phyloP scores from a whole-genome alignment of 208 protist genomes.

The Leishmania lainsoni region DNA sequence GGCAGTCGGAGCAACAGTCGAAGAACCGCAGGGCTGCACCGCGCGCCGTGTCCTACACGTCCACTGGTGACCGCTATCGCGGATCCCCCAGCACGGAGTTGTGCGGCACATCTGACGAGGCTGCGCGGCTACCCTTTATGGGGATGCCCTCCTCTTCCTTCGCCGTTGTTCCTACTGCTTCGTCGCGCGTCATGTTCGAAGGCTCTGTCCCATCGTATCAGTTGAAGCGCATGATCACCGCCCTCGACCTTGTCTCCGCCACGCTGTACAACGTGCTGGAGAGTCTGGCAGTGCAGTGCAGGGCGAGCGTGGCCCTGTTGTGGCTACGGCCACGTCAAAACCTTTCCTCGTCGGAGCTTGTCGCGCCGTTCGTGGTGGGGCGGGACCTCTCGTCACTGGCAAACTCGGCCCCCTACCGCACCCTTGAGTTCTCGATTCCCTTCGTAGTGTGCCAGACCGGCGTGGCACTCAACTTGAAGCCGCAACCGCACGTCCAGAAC shows the following conservation, averaged over 20 bases:
- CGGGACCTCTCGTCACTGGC: slow-evolving; percentile 61
- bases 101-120: slow-evolving; percentile 14
- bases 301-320: slow-evolving; percentile 71
- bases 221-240: slow-evolving; percentile 63
- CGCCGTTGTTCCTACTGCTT: background rate
- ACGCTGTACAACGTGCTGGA: slow-evolving; percentile 82
- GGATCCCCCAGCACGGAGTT: background rate
- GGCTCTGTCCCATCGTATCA: slow-evolving; percentile 63
- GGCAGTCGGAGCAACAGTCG: background rate
- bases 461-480: slow-evolving; percentile 82
- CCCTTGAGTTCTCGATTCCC: slow-evolving; percentile 70
- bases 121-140: background rate
- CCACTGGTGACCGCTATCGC: background rate
- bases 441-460: slow-evolving; percentile 74
- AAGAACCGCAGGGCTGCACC: background rate
- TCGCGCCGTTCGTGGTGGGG: slow-evolving; percentile 88
- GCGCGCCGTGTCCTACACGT: background rate
- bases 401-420: slow-evolving; percentile 77
- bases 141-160: background rate
- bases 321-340: slow-evolving; percentile 76
- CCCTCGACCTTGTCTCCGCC: slow-evolving; percentile 80
- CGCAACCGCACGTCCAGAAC: slow-evolving; percentile 21
- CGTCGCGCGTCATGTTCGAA: slow-evolving; percentile 54
- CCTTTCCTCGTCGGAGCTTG: slow-evolving; percentile 73
- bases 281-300: slow-evolving; percentile 74